phyloP scores from a whole-genome alignment of 179 eudicot genomes.

The Silene vulgaris region DNA sequence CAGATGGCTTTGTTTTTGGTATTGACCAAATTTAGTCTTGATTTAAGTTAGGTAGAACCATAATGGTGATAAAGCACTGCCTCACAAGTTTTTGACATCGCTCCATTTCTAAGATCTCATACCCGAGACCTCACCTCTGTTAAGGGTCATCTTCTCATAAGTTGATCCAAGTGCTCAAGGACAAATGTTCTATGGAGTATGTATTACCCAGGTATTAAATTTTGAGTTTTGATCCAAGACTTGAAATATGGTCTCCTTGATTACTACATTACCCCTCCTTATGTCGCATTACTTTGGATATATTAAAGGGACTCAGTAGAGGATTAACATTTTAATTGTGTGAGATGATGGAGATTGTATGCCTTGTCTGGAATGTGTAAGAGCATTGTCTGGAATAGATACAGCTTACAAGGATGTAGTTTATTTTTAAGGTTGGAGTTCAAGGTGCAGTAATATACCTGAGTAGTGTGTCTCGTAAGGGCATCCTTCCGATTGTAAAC shows the following conservation, averaged over 20 bases:
- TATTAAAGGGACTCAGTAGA: neutral
- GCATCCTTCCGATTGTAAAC: slow-evolving; percentile 75
- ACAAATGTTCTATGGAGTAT: neutral
- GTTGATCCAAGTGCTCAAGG: neutral
- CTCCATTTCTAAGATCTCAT: too few species aligned
- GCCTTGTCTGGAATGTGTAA: neutral
- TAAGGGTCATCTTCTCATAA: neutral
- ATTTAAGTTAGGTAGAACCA: neutral
- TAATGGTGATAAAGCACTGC: neutral
- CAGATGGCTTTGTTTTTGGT: too few species aligned
- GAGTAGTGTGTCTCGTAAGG: slow-evolving; percentile 77
- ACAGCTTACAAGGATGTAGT: too few species aligned
- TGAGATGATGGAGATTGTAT: neutral
- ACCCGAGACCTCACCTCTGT: neutral
- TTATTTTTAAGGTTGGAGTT: neutral
- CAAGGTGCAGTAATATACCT: slow-evolving; percentile 36
- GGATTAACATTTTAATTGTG: neutral
- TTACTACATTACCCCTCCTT: neutral
- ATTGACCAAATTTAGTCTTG: too few species aligned
- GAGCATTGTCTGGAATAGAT: too few species aligned
- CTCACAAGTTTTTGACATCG: too few species aligned
- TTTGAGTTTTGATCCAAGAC: neutral
- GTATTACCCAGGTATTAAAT: neutral
- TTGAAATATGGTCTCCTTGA: neutral
- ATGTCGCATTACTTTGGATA: neutral